phyloP scores from a whole-genome alignment of 148 eudicot genomes.

The Agrostemma githago region DNA sequence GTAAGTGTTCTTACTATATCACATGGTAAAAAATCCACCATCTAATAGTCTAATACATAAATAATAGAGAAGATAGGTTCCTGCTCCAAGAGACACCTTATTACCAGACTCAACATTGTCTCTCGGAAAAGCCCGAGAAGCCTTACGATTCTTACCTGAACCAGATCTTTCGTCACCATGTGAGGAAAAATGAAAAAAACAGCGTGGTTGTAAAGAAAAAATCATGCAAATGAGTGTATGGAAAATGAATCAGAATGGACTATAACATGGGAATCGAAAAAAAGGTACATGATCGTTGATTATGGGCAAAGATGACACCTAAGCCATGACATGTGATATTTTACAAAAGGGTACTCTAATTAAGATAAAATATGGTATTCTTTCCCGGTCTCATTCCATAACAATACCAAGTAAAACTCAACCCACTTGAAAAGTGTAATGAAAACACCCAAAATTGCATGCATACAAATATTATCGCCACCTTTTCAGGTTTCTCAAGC shows the following conservation, averaged over 20 bases:
- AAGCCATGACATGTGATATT: no score
- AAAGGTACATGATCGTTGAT: no score
- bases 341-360: no score
- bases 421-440: no score
- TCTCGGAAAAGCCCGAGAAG: constrained; percentile 47
- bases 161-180: constrained; percentile 61
- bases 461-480: no score
- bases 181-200: constrained; percentile 3
- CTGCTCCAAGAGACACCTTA: constrained; percentile 24
- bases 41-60: neutral
- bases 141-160: constrained; percentile 64
- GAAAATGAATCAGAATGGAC: neutral
- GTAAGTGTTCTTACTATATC: neutral
- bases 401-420: no score
- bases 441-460: no score
- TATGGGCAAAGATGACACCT: no score
- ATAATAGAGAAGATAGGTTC: neutral
- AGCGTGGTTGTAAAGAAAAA: neutral
- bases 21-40: neutral
- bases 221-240: neutral
- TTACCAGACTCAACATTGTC: constrained; percentile 56
- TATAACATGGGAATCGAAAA: no score
- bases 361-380: no score
- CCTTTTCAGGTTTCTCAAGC: no score
- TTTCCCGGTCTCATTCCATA: no score